Evolutionary conservation across 2,329 filamentous ascomycete genomes (phyloP), one percentile per base, ranked within the genome.

Genomic region (Pseudogymnoascus sp.): DNA sequence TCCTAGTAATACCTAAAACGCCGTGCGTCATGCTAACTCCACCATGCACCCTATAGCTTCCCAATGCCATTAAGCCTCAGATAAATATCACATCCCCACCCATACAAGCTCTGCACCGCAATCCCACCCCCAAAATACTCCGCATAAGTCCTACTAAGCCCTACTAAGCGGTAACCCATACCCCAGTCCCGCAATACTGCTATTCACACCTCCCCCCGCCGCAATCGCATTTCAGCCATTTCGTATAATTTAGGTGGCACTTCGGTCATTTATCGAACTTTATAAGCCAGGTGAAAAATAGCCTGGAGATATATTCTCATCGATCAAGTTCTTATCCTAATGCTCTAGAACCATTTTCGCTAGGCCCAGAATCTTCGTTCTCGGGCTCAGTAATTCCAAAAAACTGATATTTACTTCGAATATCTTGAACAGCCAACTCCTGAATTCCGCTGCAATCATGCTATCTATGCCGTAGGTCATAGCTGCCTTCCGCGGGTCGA

Each of bases 91-190:
- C 69, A 70, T 2, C 87, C 95, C 95, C 95, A 99, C 3, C 95
- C 93, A 79, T 91, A 95, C 56, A 97, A 77, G 73, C 91, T 97
- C 81, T 99, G 93, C n/a, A 99, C 88, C 4, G 88, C 88, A 64
- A 99, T 95, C 2, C 93, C 93, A 0, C 95, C 95, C 1, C 95
- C 95, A 79, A 99, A 99, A 71, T 97, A 99, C 78, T 99, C 93
- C 0, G 95, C 95, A 73, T 99, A 99, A 0, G 95, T 93, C 66
- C 95, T 83, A 62, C 92, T 92, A 21, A 99, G 77, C 1, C 66
- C 95, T 83, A 62, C 92, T 92, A 21, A 99, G 77, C 1, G 95
- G 95, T 66, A 99, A 74, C 0, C 95, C 95, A 73, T 99, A 99
- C 1, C 95, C 95, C 59, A 99, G 76, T 0, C 95, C 95, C 0